Percentiles rank a stretch among this genome's conserved stretches.
Conservation (phyloP, 352 stramenopile species). For the Hyaloperonospora arabidopsidis region DNA sequence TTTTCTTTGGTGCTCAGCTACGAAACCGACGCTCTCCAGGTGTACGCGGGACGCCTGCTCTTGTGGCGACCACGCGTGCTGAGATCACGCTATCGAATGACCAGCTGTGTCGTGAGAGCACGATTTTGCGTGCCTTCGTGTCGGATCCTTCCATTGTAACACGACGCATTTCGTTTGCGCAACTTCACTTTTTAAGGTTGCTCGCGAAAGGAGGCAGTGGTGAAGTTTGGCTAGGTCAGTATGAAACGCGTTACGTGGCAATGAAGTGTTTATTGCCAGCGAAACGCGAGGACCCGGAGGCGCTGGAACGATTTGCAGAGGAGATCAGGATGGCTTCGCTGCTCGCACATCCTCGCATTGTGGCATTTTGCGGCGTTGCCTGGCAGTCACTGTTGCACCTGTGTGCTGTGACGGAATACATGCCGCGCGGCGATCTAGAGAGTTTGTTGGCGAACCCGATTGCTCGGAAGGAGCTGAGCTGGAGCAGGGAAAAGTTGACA, state of each 20-base stretch:
- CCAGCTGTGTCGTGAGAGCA: slow-evolving; percentile 49
- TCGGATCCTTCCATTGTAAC: slow-evolving; percentile 61
- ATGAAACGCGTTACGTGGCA: slow-evolving; percentile 62
- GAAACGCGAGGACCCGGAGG: slow-evolving; percentile 48
- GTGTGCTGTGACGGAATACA: slow-evolving; percentile 74
- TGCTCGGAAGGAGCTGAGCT: slow-evolving; percentile 40
- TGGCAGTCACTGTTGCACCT: slow-evolving; percentile 73
- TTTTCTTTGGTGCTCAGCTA: slow-evolving; percentile 39
- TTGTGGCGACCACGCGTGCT: slow-evolving; percentile 34
- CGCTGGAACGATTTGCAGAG: slow-evolving; percentile 70
- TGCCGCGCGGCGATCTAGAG: slow-evolving; percentile 67
- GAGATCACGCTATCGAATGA: slow-evolving; percentile 60
- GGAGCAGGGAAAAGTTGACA: slow-evolving; percentile 48
- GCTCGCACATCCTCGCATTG: slow-evolving; percentile 74
- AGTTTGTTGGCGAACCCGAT: slow-evolving; percentile 33
- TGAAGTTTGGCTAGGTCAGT: slow-evolving; percentile 77
- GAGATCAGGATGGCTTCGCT: slow-evolving; percentile 75
- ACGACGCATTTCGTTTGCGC: slow-evolving; percentile 64
- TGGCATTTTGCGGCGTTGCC: slow-evolving; percentile 70
- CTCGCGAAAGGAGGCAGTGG: slow-evolving; percentile 72
- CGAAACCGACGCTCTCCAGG: slow-evolving; percentile 27
- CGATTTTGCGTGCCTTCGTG: slow-evolving; percentile 51
- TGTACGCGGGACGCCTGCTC: slow-evolving; percentile 20
- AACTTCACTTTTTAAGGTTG: slow-evolving; percentile 63
- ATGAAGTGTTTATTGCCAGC: slow-evolving; percentile 70